These are phyloP conservation scores for Microcos paniculata DNA, from an alignment of 345 rosid species.

Conservation along the genomic window DNA sequence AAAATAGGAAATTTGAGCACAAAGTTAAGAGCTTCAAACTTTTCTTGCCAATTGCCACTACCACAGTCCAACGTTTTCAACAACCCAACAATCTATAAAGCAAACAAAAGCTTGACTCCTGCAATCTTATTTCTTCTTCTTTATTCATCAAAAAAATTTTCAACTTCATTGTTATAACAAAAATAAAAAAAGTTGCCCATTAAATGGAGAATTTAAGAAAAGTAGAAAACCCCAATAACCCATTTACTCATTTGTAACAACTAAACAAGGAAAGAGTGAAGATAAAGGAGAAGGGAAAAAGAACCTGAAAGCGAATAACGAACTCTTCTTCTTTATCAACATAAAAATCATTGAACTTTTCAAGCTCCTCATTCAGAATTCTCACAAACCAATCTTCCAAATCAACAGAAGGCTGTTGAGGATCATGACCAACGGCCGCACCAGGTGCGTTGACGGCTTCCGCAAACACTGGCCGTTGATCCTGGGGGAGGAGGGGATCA, in stretches of 20 bases:
- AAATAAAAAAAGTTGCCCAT: not conserved
- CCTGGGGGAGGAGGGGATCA: slow-evolving; percentile 13
- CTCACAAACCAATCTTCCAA: slow-evolving; percentile 69
- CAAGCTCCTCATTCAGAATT: slow-evolving; percentile 86
- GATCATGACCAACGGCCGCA: not conserved
- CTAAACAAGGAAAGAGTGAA: not conserved
- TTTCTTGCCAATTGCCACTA: not conserved
- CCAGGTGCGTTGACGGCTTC: slow-evolving; percentile 20
- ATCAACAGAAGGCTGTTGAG: slow-evolving; percentile 32
- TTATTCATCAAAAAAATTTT: not conserved
- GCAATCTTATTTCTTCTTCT: not conserved
- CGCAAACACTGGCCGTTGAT: slow-evolving; percentile 5
- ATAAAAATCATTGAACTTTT: slow-evolving; percentile 84
- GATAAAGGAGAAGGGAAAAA: not conserved
- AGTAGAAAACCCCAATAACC: not conserved
- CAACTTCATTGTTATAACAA: not conserved
- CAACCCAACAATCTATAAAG: not conserved
- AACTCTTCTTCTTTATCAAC: slow-evolving; percentile 91
- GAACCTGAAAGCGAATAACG: slow-evolving; percentile 81
- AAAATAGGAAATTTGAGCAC: not conserved
- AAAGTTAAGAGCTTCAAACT: not conserved
- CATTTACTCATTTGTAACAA: not conserved
- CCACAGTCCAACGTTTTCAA: not conserved
- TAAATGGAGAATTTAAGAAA: not conserved
- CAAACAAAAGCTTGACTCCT: not conserved